These are phyloP conservation scores for Diaporthe aspalathi DNA, from an alignment of 2,329 filamentous ascomycete genomes.

Conservation along the genomic window DNA sequence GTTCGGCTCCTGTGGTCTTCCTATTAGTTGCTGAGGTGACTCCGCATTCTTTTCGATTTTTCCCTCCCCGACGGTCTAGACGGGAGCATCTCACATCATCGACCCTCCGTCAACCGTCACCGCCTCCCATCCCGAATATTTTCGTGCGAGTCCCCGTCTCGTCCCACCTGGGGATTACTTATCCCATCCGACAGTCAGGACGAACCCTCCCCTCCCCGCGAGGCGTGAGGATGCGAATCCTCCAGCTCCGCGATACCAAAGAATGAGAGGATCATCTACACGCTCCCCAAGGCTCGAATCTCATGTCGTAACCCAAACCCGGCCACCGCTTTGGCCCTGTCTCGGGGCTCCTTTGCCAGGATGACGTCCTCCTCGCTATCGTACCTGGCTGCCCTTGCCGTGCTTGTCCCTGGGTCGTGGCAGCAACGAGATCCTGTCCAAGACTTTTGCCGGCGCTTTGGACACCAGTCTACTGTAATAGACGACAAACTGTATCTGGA, in stretches of 20 bases:
- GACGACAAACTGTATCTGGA: slow-evolving; percentile 72
- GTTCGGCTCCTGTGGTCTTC: not conserved
- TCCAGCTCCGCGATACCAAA: not conserved
- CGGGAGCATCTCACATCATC: not conserved
- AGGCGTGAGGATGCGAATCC: not conserved
- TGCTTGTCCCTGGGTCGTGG: slow-evolving; percentile 22
- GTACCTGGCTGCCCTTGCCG: slow-evolving; percentile 20
- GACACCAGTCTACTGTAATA: slow-evolving; percentile 70
- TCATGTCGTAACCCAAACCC: slow-evolving; percentile 9
- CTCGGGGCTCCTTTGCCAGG: slow-evolving; percentile 5
- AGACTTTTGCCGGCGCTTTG: slow-evolving; percentile 66
- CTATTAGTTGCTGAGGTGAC: slow-evolving; percentile 12
- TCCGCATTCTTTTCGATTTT: slow-evolving; percentile 1
- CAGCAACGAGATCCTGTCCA: slow-evolving; percentile 62
- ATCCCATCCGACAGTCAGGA: not conserved
- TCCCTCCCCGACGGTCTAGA: not conserved
- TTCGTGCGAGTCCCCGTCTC: not conserved
- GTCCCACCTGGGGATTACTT: slow-evolving; percentile 9
- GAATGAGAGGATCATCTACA: slow-evolving; percentile 6
- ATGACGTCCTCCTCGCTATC: slow-evolving; percentile 18
- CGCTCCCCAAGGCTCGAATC: not conserved
- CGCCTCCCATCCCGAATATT: not conserved
- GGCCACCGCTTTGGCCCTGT: slow-evolving; percentile 26
- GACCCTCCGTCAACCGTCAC: not conserved
- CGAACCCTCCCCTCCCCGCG: not conserved